A percentile compares a stretch with the other conserved stretches of the same genome.
These are phyloP conservation scores for Shiraia sp. DNA, from an alignment of 2,329 filamentous ascomycete genomes.

Conservation along the genomic window DNA sequence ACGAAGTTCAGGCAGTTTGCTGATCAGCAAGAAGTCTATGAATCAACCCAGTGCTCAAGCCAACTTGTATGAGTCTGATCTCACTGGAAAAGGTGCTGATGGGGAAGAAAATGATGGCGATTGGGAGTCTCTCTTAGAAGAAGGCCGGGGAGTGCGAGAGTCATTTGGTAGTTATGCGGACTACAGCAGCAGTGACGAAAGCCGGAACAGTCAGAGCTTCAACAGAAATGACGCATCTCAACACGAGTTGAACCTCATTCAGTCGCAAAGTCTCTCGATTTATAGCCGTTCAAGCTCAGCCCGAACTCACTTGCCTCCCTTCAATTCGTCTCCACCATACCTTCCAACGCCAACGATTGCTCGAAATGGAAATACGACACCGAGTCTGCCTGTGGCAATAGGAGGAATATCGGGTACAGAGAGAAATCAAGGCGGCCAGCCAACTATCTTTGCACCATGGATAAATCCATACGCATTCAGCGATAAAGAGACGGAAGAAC, in stretches of 20 bases:
- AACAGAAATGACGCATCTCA: conserved; percentile 12
- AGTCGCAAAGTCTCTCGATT: conserved; percentile 13
- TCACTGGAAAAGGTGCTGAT: conserved; percentile 4
- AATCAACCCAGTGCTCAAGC: conserved; percentile 8
- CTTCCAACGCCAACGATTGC: conserved; percentile 11
- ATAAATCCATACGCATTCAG: conserved; percentile 28
- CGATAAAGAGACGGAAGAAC: conserved; percentile 38
- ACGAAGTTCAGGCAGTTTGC: conserved; percentile 30
- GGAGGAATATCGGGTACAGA: background rate
- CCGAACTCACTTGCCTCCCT: conserved; percentile 25
- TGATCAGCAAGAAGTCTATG: conserved; percentile 15
- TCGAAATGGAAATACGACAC: conserved; percentile 10
- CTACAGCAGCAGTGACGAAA: conserved; percentile 36
- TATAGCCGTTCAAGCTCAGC: conserved; percentile 34
- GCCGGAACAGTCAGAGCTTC: conserved; percentile 20
- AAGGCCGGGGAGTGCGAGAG: conserved; percentile 19
- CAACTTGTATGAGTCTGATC: conserved; percentile 1
- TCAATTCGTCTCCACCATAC: conserved; percentile 34
- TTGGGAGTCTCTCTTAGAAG: conserved; percentile 40
- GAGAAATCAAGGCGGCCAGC: conserved; percentile 10
- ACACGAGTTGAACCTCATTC: conserved; percentile 13
- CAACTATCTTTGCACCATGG: conserved; percentile 23
- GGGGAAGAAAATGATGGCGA: conserved; percentile 28
- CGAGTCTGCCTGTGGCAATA: conserved; percentile 3
- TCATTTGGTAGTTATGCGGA: conserved; percentile 39